Conservation (phyloP, 306 rosid species). For the Prinsepia uniflora region DNA sequence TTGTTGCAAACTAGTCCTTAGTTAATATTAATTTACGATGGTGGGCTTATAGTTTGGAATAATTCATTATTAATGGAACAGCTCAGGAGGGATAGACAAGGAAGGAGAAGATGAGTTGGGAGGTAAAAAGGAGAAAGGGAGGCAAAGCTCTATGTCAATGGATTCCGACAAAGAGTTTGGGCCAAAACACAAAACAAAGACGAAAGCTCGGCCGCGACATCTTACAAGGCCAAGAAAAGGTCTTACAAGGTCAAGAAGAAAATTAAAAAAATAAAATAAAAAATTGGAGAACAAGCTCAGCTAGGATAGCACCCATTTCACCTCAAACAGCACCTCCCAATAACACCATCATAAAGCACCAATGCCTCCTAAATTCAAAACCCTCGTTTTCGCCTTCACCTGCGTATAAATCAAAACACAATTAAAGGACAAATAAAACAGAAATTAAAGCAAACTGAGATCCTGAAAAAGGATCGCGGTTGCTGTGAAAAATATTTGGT, state of each 20-base stretch:
- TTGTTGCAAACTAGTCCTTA: background rate
- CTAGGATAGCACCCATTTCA: slow-evolving; percentile 71
- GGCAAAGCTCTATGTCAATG: slow-evolving; percentile 33
- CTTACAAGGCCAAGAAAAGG: slow-evolving; percentile 99
- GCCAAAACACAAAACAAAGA: slow-evolving; percentile 16
- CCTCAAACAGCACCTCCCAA: slow-evolving; percentile 14
- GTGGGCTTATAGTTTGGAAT: background rate
- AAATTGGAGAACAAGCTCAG: slow-evolving; percentile 63
- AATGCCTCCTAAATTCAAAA: background rate
- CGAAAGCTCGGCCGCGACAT: slow-evolving; percentile 30
- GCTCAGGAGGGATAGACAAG: slow-evolving; percentile 99
- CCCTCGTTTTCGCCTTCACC: background rate
- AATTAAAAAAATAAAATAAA: background rate
- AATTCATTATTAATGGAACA: slow-evolving; percentile 23
- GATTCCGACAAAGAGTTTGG: slow-evolving; percentile 28
- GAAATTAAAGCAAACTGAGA: too few relatives aligned
- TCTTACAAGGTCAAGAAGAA: slow-evolving; percentile 99
- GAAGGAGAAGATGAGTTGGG: slow-evolving; percentile 79
- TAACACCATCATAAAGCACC: background rate
- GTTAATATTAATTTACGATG: background rate
- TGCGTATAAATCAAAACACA: background rate
- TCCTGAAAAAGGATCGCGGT: too few relatives aligned
- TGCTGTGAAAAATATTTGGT: background rate
- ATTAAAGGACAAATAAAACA: too few relatives aligned
- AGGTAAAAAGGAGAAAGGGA: slow-evolving; percentile 26